Percentiles rank a stretch among this genome's conserved stretches.
These are phyloP conservation scores for Penicillium subrubescens DNA, from an alignment of 495 filamentous ascomycete species.

Conservation along the genomic window DNA sequence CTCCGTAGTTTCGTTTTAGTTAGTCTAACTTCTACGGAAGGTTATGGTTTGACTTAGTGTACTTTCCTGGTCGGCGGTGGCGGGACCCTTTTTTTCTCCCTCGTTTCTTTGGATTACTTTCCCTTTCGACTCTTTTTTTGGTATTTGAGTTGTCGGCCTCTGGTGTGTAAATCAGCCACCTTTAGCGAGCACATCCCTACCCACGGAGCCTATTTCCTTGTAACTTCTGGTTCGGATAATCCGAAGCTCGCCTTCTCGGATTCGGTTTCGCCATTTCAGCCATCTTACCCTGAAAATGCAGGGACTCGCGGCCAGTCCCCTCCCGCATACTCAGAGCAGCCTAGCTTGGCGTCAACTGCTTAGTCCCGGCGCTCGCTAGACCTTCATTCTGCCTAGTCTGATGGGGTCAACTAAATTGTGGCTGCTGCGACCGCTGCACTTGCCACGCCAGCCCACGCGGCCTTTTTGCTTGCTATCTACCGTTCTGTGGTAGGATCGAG, in stretches of 20 bases:
- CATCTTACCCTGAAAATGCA: constrained; percentile 15
- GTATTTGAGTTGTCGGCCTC: background rate
- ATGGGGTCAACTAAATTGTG: constrained; percentile 16
- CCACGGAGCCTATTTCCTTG: background rate
- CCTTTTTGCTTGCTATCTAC: constrained; percentile 11
- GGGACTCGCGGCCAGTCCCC: constrained; percentile 30
- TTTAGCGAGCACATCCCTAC: background rate
- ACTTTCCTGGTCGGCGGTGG: background rate
- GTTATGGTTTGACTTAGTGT: constrained; percentile 4
- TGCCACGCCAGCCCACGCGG: constrained; percentile 21
- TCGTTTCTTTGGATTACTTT: background rate
- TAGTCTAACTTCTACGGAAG: background rate
- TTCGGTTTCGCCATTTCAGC: background rate
- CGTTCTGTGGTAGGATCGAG: constrained; percentile 8
- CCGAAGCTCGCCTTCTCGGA: background rate
- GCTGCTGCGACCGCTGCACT: constrained; percentile 3
- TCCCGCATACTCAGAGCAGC: background rate
- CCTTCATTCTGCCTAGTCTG: constrained; percentile 19
- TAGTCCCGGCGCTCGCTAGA: background rate
- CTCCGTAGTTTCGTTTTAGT: background rate
- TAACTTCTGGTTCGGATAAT: background rate
- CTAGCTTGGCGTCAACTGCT: background rate
- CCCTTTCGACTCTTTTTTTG: too few relatives aligned
- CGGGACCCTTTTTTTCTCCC: constrained; percentile 6
- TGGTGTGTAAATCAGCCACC: background rate